Evolutionary conservation across 495 filamentous ascomycete species (phyloP), one percentile per base, ranked within the genome.

Genomic region (Lasiosphaeriaceae sp.): DNA sequence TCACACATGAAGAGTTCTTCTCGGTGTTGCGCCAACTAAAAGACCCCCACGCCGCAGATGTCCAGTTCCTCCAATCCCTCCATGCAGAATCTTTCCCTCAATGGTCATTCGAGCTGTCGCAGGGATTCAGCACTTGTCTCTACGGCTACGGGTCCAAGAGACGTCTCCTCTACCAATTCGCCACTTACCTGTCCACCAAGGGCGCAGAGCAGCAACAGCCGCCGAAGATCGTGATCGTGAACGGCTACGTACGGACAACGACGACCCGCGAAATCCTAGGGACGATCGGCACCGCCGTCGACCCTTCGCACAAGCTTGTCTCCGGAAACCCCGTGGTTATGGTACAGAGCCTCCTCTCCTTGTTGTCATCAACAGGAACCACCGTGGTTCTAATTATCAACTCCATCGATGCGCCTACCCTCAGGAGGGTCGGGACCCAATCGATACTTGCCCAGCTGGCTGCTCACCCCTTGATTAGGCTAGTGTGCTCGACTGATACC

Each of bases 91-190:
- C 87, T 16, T 97, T 96, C 67, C 80, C 86, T 12, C 94, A 97
- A 67, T 98, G 94, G 94, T 71, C 78, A 16, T 98, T 97, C 63
- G 95, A 98, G 73, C 81, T 97, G 20, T 80, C 84, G 34, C 84
- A 96, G 66, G 86, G 86, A 43, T 97, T 96, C 77, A 96, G 88
- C 67, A 79, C 96, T 55, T 94, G 95, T 63, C 72, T 97, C 2
- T 96, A 93, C 66, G 94, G 94, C 26, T 97, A 90, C 61, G 94
- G 94, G 6, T 92, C 89, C 39, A 98, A 97, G 66, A 80, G 89
- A 12, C 74, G 75, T 12, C 84, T 97, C 0, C 77, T 92, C 14
- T 82, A 88, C 58, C 74, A 83, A 26, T 97, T 96, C 65, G 91
- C 92, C 1, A 81, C 84, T 45, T 82, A 91, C 72, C 65, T 90